These are phyloP conservation scores for Maudiozyma serrabonitensis DNA, from an alignment of 805 yeast genomes.

Conservation along the genomic window DNA sequence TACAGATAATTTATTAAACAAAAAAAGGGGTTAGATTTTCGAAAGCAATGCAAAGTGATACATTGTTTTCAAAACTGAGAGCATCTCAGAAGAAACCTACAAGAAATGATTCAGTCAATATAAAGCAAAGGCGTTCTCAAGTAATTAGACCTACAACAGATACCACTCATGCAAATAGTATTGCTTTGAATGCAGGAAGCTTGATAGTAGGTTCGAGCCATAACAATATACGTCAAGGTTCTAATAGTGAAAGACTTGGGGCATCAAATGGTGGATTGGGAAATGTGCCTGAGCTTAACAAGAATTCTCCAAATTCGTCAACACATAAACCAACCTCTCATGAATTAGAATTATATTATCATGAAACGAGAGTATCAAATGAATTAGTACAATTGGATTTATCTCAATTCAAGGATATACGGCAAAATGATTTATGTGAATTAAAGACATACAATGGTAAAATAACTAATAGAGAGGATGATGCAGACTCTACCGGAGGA, in stretches of 20 bases:
- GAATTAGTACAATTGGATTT: slow-evolving; percentile 59
- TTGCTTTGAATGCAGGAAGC: slow-evolving; percentile 21
- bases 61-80: neutral
- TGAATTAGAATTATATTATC: slow-evolving; percentile 35
- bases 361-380: slow-evolving; percentile 50
- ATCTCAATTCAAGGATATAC: slow-evolving; percentile 47
- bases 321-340: slow-evolving; percentile 1
- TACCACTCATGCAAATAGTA: slow-evolving; percentile 18
- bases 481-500: neutral
- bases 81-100: neutral
- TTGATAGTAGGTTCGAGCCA: slow-evolving; percentile 16
- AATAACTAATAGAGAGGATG: slow-evolving; percentile 2
- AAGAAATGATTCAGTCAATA: too few species aligned
- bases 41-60: neutral
- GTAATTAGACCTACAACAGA: slow-evolving; percentile 6
- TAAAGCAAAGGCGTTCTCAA: neutral
- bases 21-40: too few species aligned
- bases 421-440: slow-evolving; percentile 72
- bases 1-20: too few species aligned
- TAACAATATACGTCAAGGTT: neutral
- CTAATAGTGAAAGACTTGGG: neutral
- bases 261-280: neutral
- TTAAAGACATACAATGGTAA: slow-evolving; percentile 37
- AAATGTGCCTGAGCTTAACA: neutral
- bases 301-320: neutral